Evolutionary conservation across 768 basidiomycete species (phyloP), one percentile per base, ranked within the genome.

Genomic region (Boletus vinaceobasis): DNA sequence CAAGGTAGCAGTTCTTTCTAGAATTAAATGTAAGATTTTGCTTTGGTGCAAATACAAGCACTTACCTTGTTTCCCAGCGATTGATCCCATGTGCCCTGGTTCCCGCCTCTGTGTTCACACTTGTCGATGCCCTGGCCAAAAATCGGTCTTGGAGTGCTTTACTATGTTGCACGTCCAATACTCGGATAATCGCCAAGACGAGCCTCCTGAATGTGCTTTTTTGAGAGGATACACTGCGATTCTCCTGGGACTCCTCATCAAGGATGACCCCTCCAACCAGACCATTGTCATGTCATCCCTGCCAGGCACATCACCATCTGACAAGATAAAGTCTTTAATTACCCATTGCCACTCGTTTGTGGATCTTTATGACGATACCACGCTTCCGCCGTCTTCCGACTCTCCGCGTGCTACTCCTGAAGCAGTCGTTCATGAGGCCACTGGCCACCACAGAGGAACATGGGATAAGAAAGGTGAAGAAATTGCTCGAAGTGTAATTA

Each of bases 171-270:
- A 86, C 63, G 58, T 65, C 4, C 72, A 75, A 36, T 74, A 80
- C 48, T 58, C 65, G 13, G 47, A 51, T 43, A 21, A 48, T 38
- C 33, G 39, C 45, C 47, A 57, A 55, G 60, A 58, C 15, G 59
- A 60, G 53, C 52, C 43, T 15, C 65, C 74, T 5, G 79, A 82
- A 58, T 66, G 72, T 35, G 74, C 75, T 13, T 84, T 88, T 59
- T 75, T 93, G 7, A 80, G 80, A 15, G 87, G 87, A 1, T 90
- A 91, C 63, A 79, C 89, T 5, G 83, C 90, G 0, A 81, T 93
- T 7, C 78, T 93, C 5, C 79, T 93, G 45, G 89, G 79, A 9
- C 64, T 83, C 6, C 70, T 82, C 36, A 72, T 75, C 48, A 68
- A 69, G 37, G 63, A 70, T 37, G 66, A 68, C 26, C 40, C 65